Base-by-base conservation (phyloP, 1,284 basidiomycete genomes). In the Singerocomus inundabilis region DNA sequence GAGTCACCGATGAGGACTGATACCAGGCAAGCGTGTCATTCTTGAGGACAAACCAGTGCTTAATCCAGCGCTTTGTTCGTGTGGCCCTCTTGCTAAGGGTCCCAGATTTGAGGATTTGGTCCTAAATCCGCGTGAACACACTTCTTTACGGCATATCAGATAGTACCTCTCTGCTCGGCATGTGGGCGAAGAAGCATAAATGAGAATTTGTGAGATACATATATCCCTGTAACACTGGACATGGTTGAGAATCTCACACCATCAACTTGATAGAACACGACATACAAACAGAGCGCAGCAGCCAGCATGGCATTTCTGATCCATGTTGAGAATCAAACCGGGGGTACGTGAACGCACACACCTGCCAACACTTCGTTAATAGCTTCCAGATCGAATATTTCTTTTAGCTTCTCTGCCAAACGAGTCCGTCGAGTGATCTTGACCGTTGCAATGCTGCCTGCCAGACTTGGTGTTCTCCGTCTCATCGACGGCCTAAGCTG, bases 161-260 rank as follows among this genome's bases (percentile, higher is more conserved):
- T 30, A 72, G 41, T 55, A 92, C 92, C 78, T 95, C 92, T 73
- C 85, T 78, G 18, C 84, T 78, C 7, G 91, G 91, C 79, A 99
- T 86, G 66, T 96, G 93, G 0, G 96, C 96, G 67, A 98, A 98
- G 74, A 98, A 99, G 72, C 95, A 98, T 25, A 98, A 70, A 63
- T 96, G 91, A 5, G 85, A 83, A 57, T 88, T 89, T 2, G 96
- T 98, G 38, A 98, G 76, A 68, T 96, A 99, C 81, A 98, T 90
- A 67, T 96, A 97, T 15, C 95, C 95, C 71, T 98, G 94, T 18
- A 99, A 77, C 60, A 98, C 90, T 93, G 56, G 6, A 29, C 21
- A 30, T 36, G 45, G 36, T 48, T 59, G 48, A 59, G 41, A 56
- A 51, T 44, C 29, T n/a, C 34, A 28, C 24, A 46, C 16, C 29